phyloP scores from a whole-genome alignment of 164 flowering plant genomes.

The Dillenia turbinata region DNA sequence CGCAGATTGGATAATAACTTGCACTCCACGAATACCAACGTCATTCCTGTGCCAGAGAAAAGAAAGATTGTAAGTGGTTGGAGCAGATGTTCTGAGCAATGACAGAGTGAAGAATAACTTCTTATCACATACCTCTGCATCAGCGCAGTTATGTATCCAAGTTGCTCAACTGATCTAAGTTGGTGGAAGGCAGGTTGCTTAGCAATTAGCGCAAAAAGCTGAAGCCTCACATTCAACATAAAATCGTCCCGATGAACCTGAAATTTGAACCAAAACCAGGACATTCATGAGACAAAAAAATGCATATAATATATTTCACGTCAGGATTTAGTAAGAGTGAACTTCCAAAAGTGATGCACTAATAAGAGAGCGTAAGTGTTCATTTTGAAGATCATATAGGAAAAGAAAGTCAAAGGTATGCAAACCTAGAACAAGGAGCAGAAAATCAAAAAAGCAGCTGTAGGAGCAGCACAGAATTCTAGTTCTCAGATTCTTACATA shows the following conservation, averaged over 20 bases:
- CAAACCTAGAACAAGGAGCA: too few relatives aligned
- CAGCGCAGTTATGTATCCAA: constrained; percentile 86
- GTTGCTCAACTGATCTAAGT: constrained; percentile 97
- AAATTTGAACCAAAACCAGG: constrained; percentile 9
- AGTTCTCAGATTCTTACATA: too few relatives aligned
- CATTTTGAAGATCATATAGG: too few relatives aligned
- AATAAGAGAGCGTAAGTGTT: too few relatives aligned
- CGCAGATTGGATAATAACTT: constrained; percentile 80
- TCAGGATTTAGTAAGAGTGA: too few relatives aligned
- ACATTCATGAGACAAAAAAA: not conserved
- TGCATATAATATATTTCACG: too few relatives aligned
- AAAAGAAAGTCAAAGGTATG: too few relatives aligned
- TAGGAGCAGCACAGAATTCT: too few relatives aligned
- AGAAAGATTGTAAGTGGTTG: too few relatives aligned
- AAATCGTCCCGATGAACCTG: constrained; percentile 86
- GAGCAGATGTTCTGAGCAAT: not conserved
- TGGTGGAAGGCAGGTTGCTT: constrained; percentile 95
- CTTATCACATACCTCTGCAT: constrained; percentile 47
- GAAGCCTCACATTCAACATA: constrained; percentile 72
- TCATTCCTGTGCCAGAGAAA: constrained; percentile 48
- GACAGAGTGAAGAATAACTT: not conserved
- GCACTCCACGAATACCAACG: constrained; percentile 76
- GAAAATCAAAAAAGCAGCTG: too few relatives aligned
- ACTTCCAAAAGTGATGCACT: too few relatives aligned
- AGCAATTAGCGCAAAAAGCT: constrained; percentile 84